These are phyloP conservation scores for Dacryopinax primogenitus DNA, from an alignment of 768 basidiomycete genomes.

Conservation along the genomic window DNA sequence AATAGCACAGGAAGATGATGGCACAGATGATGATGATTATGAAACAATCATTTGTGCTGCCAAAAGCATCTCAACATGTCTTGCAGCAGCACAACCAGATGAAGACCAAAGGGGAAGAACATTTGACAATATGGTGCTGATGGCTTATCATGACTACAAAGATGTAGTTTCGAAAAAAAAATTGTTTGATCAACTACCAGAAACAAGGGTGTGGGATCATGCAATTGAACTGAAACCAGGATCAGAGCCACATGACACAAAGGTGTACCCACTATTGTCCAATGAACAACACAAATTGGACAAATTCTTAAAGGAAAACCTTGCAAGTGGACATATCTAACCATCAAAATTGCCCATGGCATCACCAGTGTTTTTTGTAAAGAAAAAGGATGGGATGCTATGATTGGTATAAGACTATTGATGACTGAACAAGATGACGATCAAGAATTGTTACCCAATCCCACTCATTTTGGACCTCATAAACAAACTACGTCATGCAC, in stretches of 20 bases:
- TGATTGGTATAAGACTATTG: neutral
- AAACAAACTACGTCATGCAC: neutral
- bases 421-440: neutral
- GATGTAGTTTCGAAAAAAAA: neutral
- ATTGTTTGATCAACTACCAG: neutral
- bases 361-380: neutral
- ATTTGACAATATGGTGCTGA: neutral
- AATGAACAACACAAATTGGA: constrained; percentile 20
- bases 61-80: neutral
- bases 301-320: constrained; percentile 22
- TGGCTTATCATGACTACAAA: neutral
- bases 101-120: neutral
- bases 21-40: neutral
- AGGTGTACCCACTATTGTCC: constrained; percentile 20
- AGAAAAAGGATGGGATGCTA: neutral
- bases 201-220: neutral
- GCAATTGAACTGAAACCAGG: neutral
- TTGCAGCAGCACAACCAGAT: neutral
- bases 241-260: neutral
- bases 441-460: neutral
- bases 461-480: neutral
- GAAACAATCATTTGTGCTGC: neutral
- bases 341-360: constrained; percentile 20
- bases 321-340: constrained; percentile 16
- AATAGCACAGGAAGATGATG: neutral